Evolutionary conservation across 331 rosid species (phyloP).

Genomic region (Malus hybrid): DNA sequence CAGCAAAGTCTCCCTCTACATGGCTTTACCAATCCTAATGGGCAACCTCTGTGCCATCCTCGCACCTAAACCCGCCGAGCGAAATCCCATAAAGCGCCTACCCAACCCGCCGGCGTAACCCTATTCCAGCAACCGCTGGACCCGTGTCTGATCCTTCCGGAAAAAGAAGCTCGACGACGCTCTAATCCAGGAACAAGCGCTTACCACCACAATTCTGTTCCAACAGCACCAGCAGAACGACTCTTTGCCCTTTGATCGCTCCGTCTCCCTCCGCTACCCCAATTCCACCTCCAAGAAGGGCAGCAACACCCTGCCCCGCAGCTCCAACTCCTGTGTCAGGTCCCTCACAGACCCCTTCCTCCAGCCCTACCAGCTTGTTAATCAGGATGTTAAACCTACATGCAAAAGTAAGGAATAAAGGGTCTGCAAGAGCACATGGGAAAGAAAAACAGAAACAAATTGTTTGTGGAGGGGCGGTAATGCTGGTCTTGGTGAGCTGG

Average conservation of each 20-base stretch:
- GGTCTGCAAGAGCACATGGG: too few species aligned
- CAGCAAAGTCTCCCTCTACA: slow-evolving; percentile 44
- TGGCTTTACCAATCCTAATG: slow-evolving; percentile 39
- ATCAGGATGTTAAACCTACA: slow-evolving; percentile 32
- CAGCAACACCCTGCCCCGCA: slow-evolving; percentile 47
- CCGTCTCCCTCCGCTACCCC: slow-evolving; percentile 61
- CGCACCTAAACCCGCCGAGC: slow-evolving; percentile 29
- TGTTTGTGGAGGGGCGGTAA: too few species aligned
- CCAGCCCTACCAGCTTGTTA: slow-evolving; percentile 83
- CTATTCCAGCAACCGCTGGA: slow-evolving; percentile 44
- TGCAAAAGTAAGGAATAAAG: too few species aligned
- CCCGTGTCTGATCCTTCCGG: slow-evolving; percentile 49
- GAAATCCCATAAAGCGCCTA: slow-evolving; percentile 39
- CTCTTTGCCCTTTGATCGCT: slow-evolving; percentile 60
- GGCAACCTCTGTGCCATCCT: slow-evolving; percentile 69
- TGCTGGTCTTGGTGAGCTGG: too few species aligned
- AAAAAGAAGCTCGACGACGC: slow-evolving; percentile 51
- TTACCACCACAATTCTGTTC: slow-evolving; percentile 80
- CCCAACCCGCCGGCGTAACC: slow-evolving; percentile 30
- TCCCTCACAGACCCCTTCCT: slow-evolving; percentile 84
- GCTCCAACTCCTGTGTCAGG: slow-evolving; percentile 80
- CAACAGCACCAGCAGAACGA: slow-evolving; percentile 54
- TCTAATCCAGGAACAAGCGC: slow-evolving; percentile 60
- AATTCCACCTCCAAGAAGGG: slow-evolving; percentile 51
- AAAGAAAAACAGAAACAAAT: too few species aligned